phyloP scores from a whole-genome alignment of 2,329 filamentous ascomycete genomes.

The Hyphodiscus sp. region DNA sequence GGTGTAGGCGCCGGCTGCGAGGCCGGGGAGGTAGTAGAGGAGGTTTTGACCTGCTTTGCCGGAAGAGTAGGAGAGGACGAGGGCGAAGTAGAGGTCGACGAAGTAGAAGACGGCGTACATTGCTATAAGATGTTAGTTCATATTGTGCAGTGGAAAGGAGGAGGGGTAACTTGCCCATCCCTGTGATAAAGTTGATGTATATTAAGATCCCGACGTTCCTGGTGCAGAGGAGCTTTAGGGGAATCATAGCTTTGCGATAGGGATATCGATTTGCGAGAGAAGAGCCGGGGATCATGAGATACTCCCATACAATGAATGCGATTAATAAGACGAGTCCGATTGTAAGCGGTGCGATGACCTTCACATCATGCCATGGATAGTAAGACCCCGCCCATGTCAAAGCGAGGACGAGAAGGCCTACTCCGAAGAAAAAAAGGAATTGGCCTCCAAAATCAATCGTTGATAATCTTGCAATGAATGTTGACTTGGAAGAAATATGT shows the following conservation, averaged over 20 bases:
- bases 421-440: slow-evolving; percentile 40
- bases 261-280: slow-evolving; percentile 43
- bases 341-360: slow-evolving; percentile 35
- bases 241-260: slow-evolving; percentile 56
- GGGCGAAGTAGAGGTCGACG: slow-evolving; percentile 59
- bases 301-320: slow-evolving; percentile 37
- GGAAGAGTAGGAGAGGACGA: slow-evolving; percentile 48
- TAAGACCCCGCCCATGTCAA: slow-evolving; percentile 39
- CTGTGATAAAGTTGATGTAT: slow-evolving; percentile 53
- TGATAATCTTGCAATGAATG: slow-evolving; percentile 36
- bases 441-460: slow-evolving; percentile 52
- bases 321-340: slow-evolving; percentile 33
- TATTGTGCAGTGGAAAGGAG: neutral
- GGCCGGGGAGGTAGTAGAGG: slow-evolving; percentile 57
- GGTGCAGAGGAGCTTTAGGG: slow-evolving; percentile 49
- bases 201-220: slow-evolving; percentile 56
- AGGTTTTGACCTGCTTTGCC: slow-evolving; percentile 50
- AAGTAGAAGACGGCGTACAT: slow-evolving; percentile 58
- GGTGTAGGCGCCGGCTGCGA: slow-evolving; percentile 51
- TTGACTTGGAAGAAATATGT: slow-evolving; percentile 12
- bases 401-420: slow-evolving; percentile 37
- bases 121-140: slow-evolving; percentile 31
- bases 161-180: slow-evolving; percentile 27
- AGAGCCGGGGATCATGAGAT: slow-evolving; percentile 39
- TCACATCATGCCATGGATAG: slow-evolving; percentile 34